These are phyloP conservation scores for Suillus cothurnatus DNA, from an alignment of 768 basidiomycete species.

Conservation along the genomic window DNA sequence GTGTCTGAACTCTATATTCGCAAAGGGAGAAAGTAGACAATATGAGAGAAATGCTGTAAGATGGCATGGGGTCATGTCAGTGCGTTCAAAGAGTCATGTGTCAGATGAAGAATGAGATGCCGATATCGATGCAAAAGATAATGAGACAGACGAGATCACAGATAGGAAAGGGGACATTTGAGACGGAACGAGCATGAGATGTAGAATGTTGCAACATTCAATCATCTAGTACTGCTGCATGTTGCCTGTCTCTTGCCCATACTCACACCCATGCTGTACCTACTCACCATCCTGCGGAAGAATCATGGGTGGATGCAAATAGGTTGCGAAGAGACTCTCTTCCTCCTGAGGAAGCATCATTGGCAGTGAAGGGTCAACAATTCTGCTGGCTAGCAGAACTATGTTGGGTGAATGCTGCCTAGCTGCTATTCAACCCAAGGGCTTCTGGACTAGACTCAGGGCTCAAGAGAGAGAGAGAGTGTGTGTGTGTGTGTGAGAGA, in stretches of 20 bases:
- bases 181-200: background rate
- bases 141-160: background rate
- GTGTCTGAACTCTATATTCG: constrained; percentile 1
- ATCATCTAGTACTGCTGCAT: constrained; percentile 36
- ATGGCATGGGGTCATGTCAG: background rate
- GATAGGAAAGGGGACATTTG: constrained; percentile 4
- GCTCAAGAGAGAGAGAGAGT: too few species aligned
- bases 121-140: background rate
- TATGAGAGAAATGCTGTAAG: background rate
- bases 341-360: constrained; percentile 66
- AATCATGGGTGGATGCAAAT: constrained; percentile 59
- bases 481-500: too few species aligned
- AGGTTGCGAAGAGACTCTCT: constrained; percentile 56
- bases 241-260: constrained; percentile 28
- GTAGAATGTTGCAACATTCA: background rate
- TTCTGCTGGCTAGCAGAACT: too few species aligned
- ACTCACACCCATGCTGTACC: constrained; percentile 15
- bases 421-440: too few species aligned
- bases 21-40: background rate
- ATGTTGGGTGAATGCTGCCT: too few species aligned
- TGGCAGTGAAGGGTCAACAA: too few species aligned
- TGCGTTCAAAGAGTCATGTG: constrained; percentile 2
- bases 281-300: constrained; percentile 41
- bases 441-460: too few species aligned
- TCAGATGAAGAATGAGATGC: background rate